Conservation (phyloP, 1,139 yeast genomes). For the Yamadazyma aaseri region DNA sequence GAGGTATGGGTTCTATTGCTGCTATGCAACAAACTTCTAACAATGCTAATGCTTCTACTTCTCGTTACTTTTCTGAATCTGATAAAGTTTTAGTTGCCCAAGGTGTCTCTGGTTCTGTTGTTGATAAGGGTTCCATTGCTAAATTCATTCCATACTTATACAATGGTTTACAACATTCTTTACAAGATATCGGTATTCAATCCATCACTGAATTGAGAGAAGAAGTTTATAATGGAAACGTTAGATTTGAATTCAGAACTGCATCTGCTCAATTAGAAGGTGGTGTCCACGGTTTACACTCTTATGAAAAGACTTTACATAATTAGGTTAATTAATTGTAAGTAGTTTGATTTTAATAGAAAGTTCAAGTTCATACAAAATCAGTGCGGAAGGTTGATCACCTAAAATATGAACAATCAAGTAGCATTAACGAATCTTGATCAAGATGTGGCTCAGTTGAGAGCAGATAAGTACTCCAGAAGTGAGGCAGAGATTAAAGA, state of each 20-base stretch:
- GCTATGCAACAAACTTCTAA: constrained; percentile 94
- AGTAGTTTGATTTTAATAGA: constrained; percentile 1
- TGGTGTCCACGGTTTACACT: constrained; percentile 95
- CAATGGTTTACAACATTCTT: constrained; percentile 97
- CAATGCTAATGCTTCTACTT: constrained; percentile 94
- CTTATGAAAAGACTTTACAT: constrained; percentile 96
- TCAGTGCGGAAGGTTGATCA: constrained; percentile 1
- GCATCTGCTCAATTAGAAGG: constrained; percentile 99
- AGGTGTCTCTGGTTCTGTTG: constrained; percentile 97
- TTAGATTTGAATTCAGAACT: constrained; percentile 96
- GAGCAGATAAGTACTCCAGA: constrained; percentile 49
- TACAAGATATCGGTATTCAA: constrained; percentile 93
- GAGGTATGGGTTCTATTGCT: constrained; percentile 99
- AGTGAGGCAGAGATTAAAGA: constrained; percentile 45
- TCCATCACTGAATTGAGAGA: constrained; percentile 65
- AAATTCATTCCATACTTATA: constrained; percentile 92
- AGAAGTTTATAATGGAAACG: constrained; percentile 62
- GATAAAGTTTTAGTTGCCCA: constrained; percentile 97
- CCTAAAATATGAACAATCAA: constrained; percentile 1
- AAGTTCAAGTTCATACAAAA: not conserved
- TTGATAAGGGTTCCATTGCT: constrained; percentile 93
- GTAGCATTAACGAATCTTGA: constrained; percentile 50
- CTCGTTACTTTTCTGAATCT: constrained; percentile 95
- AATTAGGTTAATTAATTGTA: constrained; percentile 32
- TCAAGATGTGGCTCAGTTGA: constrained; percentile 24